These are phyloP conservation scores for Diospyros kaki DNA, from an alignment of 148 eudicot genomes.

Conservation along the genomic window DNA sequence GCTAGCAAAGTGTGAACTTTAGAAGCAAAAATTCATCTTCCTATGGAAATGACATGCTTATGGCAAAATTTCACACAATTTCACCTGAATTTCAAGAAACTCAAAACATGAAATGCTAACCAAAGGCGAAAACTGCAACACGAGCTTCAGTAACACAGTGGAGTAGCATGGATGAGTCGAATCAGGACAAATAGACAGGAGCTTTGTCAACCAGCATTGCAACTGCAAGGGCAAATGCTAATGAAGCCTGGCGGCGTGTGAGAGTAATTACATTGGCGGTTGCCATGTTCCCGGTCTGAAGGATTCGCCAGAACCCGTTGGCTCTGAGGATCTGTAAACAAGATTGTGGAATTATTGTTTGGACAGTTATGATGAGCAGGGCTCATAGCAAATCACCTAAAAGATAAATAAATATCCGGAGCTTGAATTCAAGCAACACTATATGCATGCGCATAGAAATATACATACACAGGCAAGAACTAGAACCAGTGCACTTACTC, in stretches of 20 bases:
- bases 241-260: background rate
- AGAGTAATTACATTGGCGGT: constrained; percentile 62
- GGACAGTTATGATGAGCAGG: background rate
- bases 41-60: background rate
- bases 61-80: background rate
- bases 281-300: constrained; percentile 94
- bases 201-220: background rate
- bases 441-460: background rate
- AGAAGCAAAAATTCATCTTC: background rate
- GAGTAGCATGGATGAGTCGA: background rate
- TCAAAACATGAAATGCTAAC: background rate
- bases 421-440: background rate
- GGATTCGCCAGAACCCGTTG: constrained; percentile 75
- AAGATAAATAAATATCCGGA: background rate
- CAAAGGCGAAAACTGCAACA: background rate
- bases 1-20: background rate
- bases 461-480: background rate
- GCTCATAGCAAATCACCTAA: background rate
- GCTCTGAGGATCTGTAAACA: constrained; percentile 77
- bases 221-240: background rate
- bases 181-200: background rate
- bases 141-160: background rate
- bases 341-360: background rate
- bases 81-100: background rate
- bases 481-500: constrained; percentile 36